Conservation (phyloP, 2,329 filamentous ascomycete genomes). For the Calonectria naviculata region DNA sequence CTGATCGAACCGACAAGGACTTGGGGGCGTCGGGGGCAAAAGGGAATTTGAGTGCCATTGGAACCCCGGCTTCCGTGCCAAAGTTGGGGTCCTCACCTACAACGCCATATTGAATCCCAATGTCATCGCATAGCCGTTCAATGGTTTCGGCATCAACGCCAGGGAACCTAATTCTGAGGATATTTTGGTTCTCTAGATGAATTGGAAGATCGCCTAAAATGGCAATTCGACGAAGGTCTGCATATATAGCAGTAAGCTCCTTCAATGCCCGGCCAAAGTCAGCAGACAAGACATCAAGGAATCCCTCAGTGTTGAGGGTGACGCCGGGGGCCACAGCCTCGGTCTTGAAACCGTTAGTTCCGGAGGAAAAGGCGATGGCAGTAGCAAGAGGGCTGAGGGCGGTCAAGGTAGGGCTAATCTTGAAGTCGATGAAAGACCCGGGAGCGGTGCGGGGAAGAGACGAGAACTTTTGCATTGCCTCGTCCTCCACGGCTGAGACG, state of each 20-base stretch:
- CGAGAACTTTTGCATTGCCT: slow-evolving; percentile 76
- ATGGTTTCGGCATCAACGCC: slow-evolving; percentile 88
- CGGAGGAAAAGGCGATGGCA: slow-evolving; percentile 58
- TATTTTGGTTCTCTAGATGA: slow-evolving; percentile 73
- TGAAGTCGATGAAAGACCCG: slow-evolving; percentile 90
- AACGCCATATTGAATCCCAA: slow-evolving; percentile 83
- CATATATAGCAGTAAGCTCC: slow-evolving; percentile 82
- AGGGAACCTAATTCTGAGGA: slow-evolving; percentile 86
- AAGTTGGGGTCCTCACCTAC: slow-evolving; percentile 84
- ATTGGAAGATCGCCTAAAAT: slow-evolving; percentile 87
- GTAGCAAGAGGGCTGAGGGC: slow-evolving; percentile 80
- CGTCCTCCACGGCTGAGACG: slow-evolving; percentile 80
- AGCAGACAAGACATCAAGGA: slow-evolving; percentile 85
- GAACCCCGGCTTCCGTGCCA: slow-evolving; percentile 71
- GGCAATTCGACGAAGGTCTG: slow-evolving; percentile 83
- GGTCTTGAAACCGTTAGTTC: slow-evolving; percentile 56
- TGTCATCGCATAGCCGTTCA: slow-evolving; percentile 85
- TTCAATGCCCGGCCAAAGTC: slow-evolving; percentile 91
- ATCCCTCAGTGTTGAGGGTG: slow-evolving; percentile 82
- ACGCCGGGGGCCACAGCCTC: slow-evolving; percentile 57
- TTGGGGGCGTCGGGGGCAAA: slow-evolving; percentile 73
- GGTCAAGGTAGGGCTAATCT: slow-evolving; percentile 88
- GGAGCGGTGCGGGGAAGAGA: slow-evolving; percentile 66
- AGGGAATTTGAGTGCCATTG: slow-evolving; percentile 85
- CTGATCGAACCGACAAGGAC: slow-evolving; percentile 57